These are phyloP conservation scores for Aspergillus homomorphus DNA, from an alignment of 495 filamentous ascomycete genomes.

Conservation along the genomic window DNA sequence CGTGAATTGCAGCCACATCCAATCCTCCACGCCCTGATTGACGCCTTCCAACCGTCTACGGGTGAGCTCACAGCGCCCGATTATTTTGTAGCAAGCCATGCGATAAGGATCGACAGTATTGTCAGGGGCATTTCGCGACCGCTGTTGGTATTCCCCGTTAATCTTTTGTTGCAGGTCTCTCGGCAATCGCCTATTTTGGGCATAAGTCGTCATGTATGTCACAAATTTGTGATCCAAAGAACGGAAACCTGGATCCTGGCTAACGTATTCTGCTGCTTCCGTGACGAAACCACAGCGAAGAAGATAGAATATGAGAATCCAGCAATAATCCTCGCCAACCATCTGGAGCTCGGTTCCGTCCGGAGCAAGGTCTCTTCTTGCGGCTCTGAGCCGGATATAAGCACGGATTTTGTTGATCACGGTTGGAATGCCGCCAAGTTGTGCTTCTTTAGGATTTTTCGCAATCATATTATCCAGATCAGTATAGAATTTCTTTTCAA, in stretches of 20 bases:
- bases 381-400: conserved; percentile 74
- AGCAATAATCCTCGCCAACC: conserved; percentile 76
- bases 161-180: conserved; percentile 79
- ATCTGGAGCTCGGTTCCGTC: conserved; percentile 71
- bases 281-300: conserved; percentile 77
- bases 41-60: conserved; percentile 78
- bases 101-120: conserved; percentile 90
- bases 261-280: conserved; percentile 84
- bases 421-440: conserved; percentile 83
- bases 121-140: conserved; percentile 76
- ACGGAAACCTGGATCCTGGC: conserved; percentile 74
- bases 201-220: conserved; percentile 82
- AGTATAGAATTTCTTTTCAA: conserved; percentile 71
- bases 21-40: conserved; percentile 81
- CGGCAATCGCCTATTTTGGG: conserved; percentile 65
- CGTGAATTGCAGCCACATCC: conserved; percentile 95
- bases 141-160: conserved; percentile 82
- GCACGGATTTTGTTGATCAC: conserved; percentile 86
- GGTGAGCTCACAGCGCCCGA: conserved; percentile 86
- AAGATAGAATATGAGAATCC: conserved; percentile 93
- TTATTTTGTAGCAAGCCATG: conserved; percentile 96
- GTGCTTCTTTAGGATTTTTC: conserved; percentile 83
- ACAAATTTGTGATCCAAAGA: conserved; percentile 87
- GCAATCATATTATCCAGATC: conserved; percentile 71
- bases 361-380: conserved; percentile 73